These are phyloP conservation scores for Cryphonectria naterciae DNA, from an alignment of 2,329 filamentous ascomycete species.

Conservation along the genomic window DNA sequence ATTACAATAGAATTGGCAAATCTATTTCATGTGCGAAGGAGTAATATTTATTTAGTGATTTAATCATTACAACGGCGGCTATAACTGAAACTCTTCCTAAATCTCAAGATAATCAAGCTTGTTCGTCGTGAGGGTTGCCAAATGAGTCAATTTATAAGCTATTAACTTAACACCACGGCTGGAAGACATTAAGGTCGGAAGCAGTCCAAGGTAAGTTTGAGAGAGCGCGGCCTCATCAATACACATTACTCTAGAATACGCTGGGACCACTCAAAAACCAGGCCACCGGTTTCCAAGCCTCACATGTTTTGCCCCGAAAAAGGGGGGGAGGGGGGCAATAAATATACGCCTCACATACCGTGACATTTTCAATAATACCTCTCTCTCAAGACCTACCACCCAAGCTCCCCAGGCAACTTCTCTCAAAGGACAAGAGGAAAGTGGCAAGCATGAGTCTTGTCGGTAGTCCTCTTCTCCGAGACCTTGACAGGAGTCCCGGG, in stretches of 20 bases:
- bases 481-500: not conserved
- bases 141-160: not conserved
- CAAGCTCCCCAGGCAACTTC: not conserved
- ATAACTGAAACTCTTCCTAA: not conserved
- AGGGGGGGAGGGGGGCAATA: too few species aligned
- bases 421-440: constrained; percentile 7
- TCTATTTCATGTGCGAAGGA: not conserved
- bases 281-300: not conserved
- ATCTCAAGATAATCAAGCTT: too few species aligned
- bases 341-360: too few species aligned
- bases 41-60: not conserved
- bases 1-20: not conserved
- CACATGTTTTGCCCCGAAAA: too few species aligned
- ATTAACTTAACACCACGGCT: not conserved
- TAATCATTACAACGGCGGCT: not conserved
- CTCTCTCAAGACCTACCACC: not conserved
- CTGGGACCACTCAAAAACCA: not conserved
- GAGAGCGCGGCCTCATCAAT: not conserved
- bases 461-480: not conserved
- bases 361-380: too few species aligned
- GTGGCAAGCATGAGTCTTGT: not conserved
- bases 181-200: not conserved
- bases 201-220: too few species aligned
- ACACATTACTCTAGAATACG: not conserved
- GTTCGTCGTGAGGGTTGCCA: not conserved